Conservation (phyloP, 2,329 filamentous ascomycete species). For the Zymoseptoria pseudotritici region DNA sequence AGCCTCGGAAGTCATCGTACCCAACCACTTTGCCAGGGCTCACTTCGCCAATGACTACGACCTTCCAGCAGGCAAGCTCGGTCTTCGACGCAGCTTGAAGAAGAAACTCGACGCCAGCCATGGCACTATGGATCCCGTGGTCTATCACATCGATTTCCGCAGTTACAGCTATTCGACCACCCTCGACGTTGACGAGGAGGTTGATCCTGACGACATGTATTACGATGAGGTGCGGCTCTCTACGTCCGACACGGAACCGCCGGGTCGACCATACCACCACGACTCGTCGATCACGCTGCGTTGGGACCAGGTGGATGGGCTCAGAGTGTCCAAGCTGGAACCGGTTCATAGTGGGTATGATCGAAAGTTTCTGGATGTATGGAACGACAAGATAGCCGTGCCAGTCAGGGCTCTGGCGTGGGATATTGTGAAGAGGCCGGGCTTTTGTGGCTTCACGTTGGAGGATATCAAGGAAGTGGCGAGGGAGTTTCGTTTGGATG, state of each 20-base stretch:
- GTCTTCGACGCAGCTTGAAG: background rate
- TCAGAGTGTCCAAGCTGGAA: background rate
- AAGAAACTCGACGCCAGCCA: background rate
- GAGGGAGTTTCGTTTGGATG: background rate
- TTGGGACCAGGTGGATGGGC: background rate
- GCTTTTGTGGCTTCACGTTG: background rate
- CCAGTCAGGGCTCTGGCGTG: background rate
- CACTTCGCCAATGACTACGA: background rate
- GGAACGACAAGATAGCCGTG: background rate
- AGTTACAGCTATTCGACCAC: background rate
- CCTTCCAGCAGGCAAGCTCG: background rate
- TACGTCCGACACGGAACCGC: background rate
- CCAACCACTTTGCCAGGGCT: background rate
- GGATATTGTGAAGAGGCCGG: background rate
- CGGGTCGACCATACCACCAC: background rate
- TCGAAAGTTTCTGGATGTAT: background rate
- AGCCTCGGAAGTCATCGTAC: background rate
- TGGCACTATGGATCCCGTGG: background rate
- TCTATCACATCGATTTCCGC: background rate
- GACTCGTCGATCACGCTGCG: background rate
- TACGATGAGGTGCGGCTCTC: background rate
- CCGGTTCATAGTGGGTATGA: background rate
- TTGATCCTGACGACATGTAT: background rate
- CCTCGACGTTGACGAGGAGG: background rate
- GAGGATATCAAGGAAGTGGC: background rate